Base-by-base conservation (phyloP, 345 rosid genomes). In the Lenwebbia sp. region DNA sequence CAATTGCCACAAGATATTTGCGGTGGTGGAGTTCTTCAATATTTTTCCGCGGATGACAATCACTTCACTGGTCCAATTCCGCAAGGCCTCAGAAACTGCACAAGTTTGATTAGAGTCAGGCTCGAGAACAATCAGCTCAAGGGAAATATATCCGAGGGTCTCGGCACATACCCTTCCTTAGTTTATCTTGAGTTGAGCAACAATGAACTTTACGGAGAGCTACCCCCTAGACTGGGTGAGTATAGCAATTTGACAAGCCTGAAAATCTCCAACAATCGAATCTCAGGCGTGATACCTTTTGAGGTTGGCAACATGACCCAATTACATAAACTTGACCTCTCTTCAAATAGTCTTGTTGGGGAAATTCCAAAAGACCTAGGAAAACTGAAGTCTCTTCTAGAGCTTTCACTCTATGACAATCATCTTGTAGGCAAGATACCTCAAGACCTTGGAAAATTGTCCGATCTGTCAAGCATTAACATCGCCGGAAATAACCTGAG, bases 381-480 rank as follows among this genome's bases (percentile, higher is more conserved):
- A 28, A 86, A 56, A 0, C 25, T 92, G 82, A 70, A 41, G 14
- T 30, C 41, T 3, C 54, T 91, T 53, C 7, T 1, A 4, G 41
- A 30, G 62, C 83, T 91, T 26, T 4, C 4, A 0, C 62, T 91
- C 47, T 5, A 51, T 13, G 82, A 56, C 15, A 92, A 91, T 47
- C 86, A 82, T 30, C 78, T 92, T 11, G 87, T 82, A 2, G 88
- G 88, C 1, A 2, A 47, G 3, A 85, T 91, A 28, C 90, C 93
- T 28, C 2, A 3, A 23, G 90, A 90, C 57, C 13, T 92, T 2
- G 86, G 90, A 21, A 14, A 26, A 28, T 74, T 91, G 14, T 28
- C 47, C 1, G 0, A 49, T 26, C 89, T 91, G 0, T 19, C 15
- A 53, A 7, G 1, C 5, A 84, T 91, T 23, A 83, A 86, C 75